Base-by-base conservation (phyloP, 2,329 filamentous ascomycete species). In the Neonectria coccinea region DNA sequence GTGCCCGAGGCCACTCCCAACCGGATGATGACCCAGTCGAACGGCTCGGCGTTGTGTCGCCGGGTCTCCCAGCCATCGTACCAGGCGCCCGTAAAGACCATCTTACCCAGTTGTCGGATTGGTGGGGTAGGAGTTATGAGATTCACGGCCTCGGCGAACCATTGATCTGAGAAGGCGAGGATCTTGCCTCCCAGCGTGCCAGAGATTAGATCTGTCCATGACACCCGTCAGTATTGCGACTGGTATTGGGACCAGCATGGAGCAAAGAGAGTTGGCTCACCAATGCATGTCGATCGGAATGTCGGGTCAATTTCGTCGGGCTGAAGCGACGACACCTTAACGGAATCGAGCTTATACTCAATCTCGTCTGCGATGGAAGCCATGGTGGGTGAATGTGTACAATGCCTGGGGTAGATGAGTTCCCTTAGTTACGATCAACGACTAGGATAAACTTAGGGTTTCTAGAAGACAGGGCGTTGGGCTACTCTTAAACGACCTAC, bases 1-100 rank as follows among this genome's bases (percentile, higher is more conserved):
- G 84, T 90, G 51, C 92, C 92, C 2, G 89, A 92, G 10, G 91
- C 86, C 41, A 91, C 89, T 52, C 89, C 89, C 6, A 91, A 82
- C 59, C 88, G 85, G 66, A 91, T 84, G 64, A 91, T 82, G 20
- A 89, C 89, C 84, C 88, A 91, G 80, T 91, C 89, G 70, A 90
- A 91, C 0, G 85, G 82, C 64, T 84, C 85, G 11, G 82, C 74
- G 77, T 91, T 91, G 80, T 91, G 89, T 68, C 89, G 81, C 55
- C 89, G 82, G 12, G 89, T 91, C 78, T 91, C 89, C 88, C 88
- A 91, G 56, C 89, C 89, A 73, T 91, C 89, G 73, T 89, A 91
- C 89, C 89, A 91, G 50, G 89, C 89, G 53, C 89, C 89, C 1
- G 88, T 85, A 73, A 86, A 89, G 62, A 91, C 88, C 85, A 91